Evolutionary conservation across 352 stramenopile genomes (phyloP).

Genomic region (Globisporangium recalcitrans): DNA sequence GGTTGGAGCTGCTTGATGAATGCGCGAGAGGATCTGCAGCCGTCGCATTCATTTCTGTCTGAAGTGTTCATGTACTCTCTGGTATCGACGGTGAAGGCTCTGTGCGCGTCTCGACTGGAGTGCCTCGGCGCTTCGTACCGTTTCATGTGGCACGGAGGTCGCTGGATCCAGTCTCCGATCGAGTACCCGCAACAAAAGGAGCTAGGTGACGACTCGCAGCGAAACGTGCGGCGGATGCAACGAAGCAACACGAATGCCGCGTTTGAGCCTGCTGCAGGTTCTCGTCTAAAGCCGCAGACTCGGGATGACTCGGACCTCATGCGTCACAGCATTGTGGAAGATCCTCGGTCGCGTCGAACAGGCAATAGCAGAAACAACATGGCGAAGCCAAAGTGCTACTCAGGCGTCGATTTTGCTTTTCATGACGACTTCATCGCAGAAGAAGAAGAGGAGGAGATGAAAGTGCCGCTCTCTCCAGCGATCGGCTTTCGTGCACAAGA

Average conservation of each 20-base stretch:
- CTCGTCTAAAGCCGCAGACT: slow-evolving; percentile 21
- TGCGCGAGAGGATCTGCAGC: slow-evolving; percentile 37
- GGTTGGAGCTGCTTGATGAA: slow-evolving; percentile 28
- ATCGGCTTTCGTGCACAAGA: background rate
- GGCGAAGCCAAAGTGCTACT: slow-evolving; percentile 9
- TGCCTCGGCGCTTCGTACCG: slow-evolving; percentile 46
- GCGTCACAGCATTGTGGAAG: slow-evolving; percentile 13
- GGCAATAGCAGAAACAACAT: background rate
- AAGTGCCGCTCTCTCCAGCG: slow-evolving; percentile 5
- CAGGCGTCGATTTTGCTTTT: slow-evolving; percentile 11
- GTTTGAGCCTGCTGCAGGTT: slow-evolving; percentile 8
- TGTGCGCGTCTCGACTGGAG: slow-evolving; percentile 47
- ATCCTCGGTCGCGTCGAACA: slow-evolving; percentile 2
- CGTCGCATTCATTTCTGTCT: slow-evolving; percentile 33
- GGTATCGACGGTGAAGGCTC: slow-evolving; percentile 46
- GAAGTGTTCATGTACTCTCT: slow-evolving; percentile 61
- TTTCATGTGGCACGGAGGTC: slow-evolving; percentile 48
- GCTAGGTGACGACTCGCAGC: background rate
- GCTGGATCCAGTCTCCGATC: slow-evolving; percentile 52
- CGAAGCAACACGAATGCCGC: slow-evolving; percentile 16
- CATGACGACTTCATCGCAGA: background rate
- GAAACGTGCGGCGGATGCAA: slow-evolving; percentile 5
- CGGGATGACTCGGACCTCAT: slow-evolving; percentile 40
- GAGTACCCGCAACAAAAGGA: slow-evolving; percentile 29
- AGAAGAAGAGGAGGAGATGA: background rate